A percentile compares a stretch with the other conserved stretches of the same genome.
Conservation (phyloP, 768 basidiomycete species). For the Cystobasidiopsis lactophilus region DNA sequence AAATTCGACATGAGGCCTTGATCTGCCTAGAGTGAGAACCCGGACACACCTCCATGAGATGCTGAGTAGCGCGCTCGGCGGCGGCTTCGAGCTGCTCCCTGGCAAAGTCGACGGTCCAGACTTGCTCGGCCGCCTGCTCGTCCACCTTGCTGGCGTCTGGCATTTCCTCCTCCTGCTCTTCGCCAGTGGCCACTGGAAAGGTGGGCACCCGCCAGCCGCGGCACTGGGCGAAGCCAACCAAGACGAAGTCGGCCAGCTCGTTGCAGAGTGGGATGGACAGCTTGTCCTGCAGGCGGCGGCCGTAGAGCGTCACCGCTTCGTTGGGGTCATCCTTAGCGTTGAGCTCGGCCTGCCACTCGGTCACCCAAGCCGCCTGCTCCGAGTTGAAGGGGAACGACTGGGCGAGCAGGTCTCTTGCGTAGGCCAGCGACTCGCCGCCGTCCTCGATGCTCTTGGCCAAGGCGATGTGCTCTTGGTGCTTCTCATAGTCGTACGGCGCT, state of each 20-base stretch:
- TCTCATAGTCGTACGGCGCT: not conserved
- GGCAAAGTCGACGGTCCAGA: constrained; percentile 6
- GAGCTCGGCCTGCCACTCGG: not conserved
- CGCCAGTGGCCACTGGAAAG: constrained; percentile 2
- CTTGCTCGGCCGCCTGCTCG: not conserved
- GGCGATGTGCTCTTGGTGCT: not conserved
- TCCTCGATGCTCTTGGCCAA: not conserved
- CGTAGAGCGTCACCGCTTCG: not conserved
- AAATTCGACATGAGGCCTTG: not conserved
- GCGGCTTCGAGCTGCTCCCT: constrained; percentile 2
- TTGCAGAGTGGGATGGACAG: not conserved
- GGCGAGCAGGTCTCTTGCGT: not conserved
- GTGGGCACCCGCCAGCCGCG: not conserved
- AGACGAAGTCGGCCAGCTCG: not conserved
- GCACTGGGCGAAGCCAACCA: not conserved
- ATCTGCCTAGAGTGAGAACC: not conserved
- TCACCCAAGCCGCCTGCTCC: constrained; percentile 5
- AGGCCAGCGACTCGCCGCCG: not conserved
- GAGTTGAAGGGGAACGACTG: not conserved
- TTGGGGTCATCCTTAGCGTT: not conserved
- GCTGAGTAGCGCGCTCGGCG: not conserved
- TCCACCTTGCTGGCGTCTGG: not conserved
- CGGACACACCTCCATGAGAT: constrained; percentile 2
- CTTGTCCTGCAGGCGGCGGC: not conserved
- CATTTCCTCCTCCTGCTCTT: not conserved